Evolutionary conservation across 257 asterid species (phyloP).

Genomic region (Solanum pinnatisectum): DNA sequence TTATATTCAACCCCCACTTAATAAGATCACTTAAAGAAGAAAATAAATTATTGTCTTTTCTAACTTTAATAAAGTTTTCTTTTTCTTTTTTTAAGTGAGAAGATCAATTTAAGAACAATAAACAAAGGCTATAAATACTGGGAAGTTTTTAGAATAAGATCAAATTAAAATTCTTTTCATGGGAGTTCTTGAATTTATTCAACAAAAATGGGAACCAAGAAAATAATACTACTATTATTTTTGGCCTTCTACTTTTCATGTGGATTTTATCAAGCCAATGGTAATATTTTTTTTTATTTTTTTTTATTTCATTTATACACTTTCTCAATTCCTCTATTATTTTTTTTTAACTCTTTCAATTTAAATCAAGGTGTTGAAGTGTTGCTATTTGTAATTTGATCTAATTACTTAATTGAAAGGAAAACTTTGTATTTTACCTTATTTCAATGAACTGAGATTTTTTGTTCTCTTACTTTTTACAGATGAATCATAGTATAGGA

Average conservation of each 20-base stretch:
- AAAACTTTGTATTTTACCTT: neutral
- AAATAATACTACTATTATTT: constrained; percentile 9
- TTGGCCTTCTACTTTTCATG: constrained; percentile 12
- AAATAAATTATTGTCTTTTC: neutral
- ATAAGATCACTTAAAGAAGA: neutral
- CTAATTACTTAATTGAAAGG: neutral
- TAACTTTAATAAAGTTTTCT: neutral
- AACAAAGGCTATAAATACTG: neutral
- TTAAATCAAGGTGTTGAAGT: neutral
- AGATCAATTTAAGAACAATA: neutral
- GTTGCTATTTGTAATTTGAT: neutral
- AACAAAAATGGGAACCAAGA: constrained; percentile 19
- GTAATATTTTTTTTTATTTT: constrained; percentile 3
- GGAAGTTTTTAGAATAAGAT: neutral
- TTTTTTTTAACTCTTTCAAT: neutral
- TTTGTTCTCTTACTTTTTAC: neutral
- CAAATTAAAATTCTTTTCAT: neutral
- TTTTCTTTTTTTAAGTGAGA: neutral
- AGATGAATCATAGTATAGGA: neutral
- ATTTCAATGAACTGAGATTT: neutral
- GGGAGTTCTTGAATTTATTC: neutral
- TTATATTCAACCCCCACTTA: neutral
- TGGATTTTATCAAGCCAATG: constrained; percentile 10
- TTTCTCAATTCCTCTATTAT: neutral
- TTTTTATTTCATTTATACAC: neutral